phyloP scores from a whole-genome alignment of 1,139 yeast genomes.

The Yamadazyma conglobata region DNA sequence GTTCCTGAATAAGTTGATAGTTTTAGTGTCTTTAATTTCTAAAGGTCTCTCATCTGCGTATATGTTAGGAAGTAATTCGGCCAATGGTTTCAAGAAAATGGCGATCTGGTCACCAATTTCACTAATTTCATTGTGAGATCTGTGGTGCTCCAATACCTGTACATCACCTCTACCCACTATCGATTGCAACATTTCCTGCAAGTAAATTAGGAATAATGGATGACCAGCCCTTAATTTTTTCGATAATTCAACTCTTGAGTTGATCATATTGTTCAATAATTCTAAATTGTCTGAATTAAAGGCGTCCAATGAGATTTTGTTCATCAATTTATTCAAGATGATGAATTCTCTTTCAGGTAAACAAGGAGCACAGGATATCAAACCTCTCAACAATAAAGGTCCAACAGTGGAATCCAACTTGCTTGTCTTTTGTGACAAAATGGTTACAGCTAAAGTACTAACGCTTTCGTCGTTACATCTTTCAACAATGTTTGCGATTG shows the following conservation, averaged over 20 bases:
- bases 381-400: slow-evolving; percentile 49
- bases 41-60: slow-evolving; percentile 37
- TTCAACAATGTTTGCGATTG: slow-evolving; percentile 69
- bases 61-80: slow-evolving; percentile 64
- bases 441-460: slow-evolving; percentile 76
- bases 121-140: slow-evolving; percentile 75
- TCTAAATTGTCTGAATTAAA: slow-evolving; percentile 28
- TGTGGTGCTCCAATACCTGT: slow-evolving; percentile 72
- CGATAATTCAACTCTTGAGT: slow-evolving; percentile 55
- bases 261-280: slow-evolving; percentile 35
- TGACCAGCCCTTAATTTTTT: slow-evolving; percentile 32
- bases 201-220: slow-evolving; percentile 54
- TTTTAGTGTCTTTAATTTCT: slow-evolving; percentile 40
- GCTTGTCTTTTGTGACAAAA: slow-evolving; percentile 75
- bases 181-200: slow-evolving; percentile 62
- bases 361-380: slow-evolving; percentile 55
- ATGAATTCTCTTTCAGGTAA: slow-evolving; percentile 60
- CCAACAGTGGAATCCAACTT: slow-evolving; percentile 38
- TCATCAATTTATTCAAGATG: slow-evolving; percentile 48
- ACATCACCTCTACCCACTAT: slow-evolving; percentile 82
- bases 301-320: slow-evolving; percentile 35
- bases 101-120: slow-evolving; percentile 76
- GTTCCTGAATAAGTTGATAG: slow-evolving; percentile 67
- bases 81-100: slow-evolving; percentile 67
- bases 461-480: slow-evolving; percentile 72